Evolutionary conservation across 2,329 filamentous ascomycete genomes (phyloP).

Genomic region (Venturia oleaginea): DNA sequence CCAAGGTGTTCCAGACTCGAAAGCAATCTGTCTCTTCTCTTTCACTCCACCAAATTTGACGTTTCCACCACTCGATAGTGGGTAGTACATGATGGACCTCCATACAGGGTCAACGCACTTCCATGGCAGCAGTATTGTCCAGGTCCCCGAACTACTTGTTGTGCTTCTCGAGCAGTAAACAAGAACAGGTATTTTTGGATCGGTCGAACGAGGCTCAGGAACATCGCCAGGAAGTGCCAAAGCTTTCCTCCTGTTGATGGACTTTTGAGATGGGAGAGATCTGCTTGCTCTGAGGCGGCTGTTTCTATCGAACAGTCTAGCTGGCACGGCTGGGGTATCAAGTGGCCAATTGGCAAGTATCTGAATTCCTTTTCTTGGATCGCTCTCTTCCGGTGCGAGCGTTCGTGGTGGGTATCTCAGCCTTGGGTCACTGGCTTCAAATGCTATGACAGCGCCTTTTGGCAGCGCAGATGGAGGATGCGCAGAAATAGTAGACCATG

Average conservation of each 20-base stretch:
- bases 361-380: constrained; percentile 36
- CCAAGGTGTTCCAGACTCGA: constrained; percentile 69
- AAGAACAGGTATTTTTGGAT: constrained; percentile 71
- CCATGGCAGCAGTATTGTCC: constrained; percentile 84
- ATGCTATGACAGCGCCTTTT: constrained; percentile 58
- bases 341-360: constrained; percentile 59
- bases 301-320: constrained; percentile 58
- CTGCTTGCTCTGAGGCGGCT: constrained; percentile 55
- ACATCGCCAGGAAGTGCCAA: constrained; percentile 53
- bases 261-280: constrained; percentile 64
- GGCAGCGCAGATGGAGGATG: constrained; percentile 54
- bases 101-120: constrained; percentile 79
- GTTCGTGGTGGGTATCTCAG: constrained; percentile 64
- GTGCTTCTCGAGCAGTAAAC: constrained; percentile 52
- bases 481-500: not conserved
- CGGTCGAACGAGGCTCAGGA: constrained; percentile 48
- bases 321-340: constrained; percentile 42
- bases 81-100: constrained; percentile 77
- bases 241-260: constrained; percentile 68
- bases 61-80: constrained; percentile 69
- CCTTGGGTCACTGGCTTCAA: constrained; percentile 70
- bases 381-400: constrained; percentile 20
- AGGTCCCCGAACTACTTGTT: constrained; percentile 54
- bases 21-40: constrained; percentile 69
- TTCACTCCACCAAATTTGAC: constrained; percentile 74